phyloP scores from a whole-genome alignment of 805 yeast species.

The Yamadazyma akitaensis region DNA sequence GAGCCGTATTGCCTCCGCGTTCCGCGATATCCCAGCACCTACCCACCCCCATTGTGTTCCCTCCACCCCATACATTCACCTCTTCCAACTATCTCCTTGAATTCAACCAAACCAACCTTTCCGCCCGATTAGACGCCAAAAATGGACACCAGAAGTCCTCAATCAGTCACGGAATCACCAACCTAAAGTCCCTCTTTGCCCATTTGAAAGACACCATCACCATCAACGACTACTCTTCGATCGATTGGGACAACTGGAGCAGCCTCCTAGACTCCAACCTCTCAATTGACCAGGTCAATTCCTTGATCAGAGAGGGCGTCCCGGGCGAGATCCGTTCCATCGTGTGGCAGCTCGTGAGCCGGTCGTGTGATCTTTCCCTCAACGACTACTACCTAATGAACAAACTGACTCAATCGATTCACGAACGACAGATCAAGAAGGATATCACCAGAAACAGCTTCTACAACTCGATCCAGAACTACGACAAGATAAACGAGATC shows the following conservation, averaged over 20 bases:
- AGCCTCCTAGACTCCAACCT: constrained; percentile 73
- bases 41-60: neutral
- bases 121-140: constrained; percentile 32
- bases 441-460: constrained; percentile 86
- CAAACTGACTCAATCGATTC: constrained; percentile 51
- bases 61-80: constrained; percentile 3
- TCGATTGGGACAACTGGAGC: constrained; percentile 90
- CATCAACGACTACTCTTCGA: constrained; percentile 17
- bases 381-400: constrained; percentile 56
- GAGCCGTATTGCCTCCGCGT: no score
- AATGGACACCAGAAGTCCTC: constrained; percentile 28
- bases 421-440: constrained; percentile 72
- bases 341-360: constrained; percentile 86
- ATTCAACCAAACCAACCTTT: no score
- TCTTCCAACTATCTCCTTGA: neutral
- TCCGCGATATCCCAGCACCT: no score
- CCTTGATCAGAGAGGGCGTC: constrained; percentile 69
- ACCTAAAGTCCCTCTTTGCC: constrained; percentile 22
- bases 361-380: constrained; percentile 64
- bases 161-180: constrained; percentile 35
- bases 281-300: constrained; percentile 59
- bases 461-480: constrained; percentile 53
- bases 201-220: constrained; percentile 26
- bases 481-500: constrained; percentile 59
- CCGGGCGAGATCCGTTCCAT: constrained; percentile 85